These are phyloP conservation scores for Venturia pyrina DNA, from an alignment of 2,329 filamentous ascomycete species.

Conservation along the genomic window DNA sequence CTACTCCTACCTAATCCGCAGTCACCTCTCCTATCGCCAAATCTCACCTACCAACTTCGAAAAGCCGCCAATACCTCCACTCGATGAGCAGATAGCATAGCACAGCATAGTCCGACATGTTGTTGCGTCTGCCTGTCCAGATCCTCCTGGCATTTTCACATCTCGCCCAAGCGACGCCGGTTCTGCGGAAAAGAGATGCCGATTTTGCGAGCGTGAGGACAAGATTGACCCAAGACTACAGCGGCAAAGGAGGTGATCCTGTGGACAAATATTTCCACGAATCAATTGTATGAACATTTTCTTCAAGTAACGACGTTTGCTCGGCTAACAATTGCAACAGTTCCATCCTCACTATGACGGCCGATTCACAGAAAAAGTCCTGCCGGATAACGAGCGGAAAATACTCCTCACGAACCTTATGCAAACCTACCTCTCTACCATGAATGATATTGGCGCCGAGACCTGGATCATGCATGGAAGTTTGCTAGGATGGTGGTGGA, in stretches of 20 bases:
- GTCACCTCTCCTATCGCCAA: too few relatives aligned
- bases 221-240: slow-evolving; percentile 29
- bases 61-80: neutral
- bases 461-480: slow-evolving; percentile 57
- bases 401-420: slow-evolving; percentile 42
- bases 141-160: neutral
- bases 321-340: slow-evolving; percentile 15
- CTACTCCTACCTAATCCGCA: too few relatives aligned
- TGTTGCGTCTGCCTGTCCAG: slow-evolving; percentile 1
- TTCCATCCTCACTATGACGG: slow-evolving; percentile 49
- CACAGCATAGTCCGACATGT: slow-evolving; percentile 4
- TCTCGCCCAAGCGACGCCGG: neutral
- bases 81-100: neutral
- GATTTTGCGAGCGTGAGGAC: slow-evolving; percentile 35
- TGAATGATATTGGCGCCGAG: slow-evolving; percentile 45
- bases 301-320: neutral
- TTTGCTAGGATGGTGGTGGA: slow-evolving; percentile 55
- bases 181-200: slow-evolving; percentile 25
- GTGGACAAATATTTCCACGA: slow-evolving; percentile 44
- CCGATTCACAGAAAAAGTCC: slow-evolving; percentile 38
- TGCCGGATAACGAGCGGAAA: slow-evolving; percentile 38
- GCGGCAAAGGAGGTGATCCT: slow-evolving; percentile 28
- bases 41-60: neutral
- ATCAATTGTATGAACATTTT: slow-evolving; percentile 25
- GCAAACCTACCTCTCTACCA: slow-evolving; percentile 46